Conservation (phyloP, 2,329 filamentous ascomycete genomes). For the Neopestalotiopsis sp. region DNA sequence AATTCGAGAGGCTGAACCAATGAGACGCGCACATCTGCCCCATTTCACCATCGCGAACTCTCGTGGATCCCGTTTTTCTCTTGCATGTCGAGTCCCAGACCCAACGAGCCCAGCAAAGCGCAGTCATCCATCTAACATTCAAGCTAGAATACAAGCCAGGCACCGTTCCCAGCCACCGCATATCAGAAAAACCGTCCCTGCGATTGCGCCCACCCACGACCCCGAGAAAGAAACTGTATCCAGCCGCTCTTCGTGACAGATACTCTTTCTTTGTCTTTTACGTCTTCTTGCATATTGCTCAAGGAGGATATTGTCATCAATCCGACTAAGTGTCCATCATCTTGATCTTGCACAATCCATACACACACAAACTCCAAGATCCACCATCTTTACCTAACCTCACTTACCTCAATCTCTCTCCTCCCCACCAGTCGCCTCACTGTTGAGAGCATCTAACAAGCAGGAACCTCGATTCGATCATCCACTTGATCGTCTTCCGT, state of each 20-base stretch:
- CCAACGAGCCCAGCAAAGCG: not conserved
- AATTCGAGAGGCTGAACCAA: conserved; percentile 17
- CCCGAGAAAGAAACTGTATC: not conserved
- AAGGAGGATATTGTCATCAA: conserved; percentile 5
- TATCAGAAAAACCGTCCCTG: not conserved
- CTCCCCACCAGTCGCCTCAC: conserved; percentile 2
- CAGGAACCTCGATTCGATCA: conserved; percentile 14
- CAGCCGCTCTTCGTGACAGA: not conserved
- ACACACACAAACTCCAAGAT: conserved; percentile 8
- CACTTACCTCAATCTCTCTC: not conserved
- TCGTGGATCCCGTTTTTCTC: not conserved
- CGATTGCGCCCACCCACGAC: not conserved
- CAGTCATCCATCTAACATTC: not conserved
- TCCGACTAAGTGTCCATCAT: conserved; percentile 13
- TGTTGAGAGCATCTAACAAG: conserved; percentile 15
- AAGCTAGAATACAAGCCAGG: not conserved
- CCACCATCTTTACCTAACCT: not conserved
- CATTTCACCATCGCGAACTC: not conserved
- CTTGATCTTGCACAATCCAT: conserved; percentile 2
- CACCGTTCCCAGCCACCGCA: not conserved
- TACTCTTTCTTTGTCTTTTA: not conserved
- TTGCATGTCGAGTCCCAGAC: conserved; percentile 4
- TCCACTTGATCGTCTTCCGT: not conserved
- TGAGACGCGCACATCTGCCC: conserved; percentile 1
- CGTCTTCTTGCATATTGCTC: not conserved